phyloP scores from a whole-genome alignment of 208 protist species.

The Trypanosoma conorhini region DNA sequence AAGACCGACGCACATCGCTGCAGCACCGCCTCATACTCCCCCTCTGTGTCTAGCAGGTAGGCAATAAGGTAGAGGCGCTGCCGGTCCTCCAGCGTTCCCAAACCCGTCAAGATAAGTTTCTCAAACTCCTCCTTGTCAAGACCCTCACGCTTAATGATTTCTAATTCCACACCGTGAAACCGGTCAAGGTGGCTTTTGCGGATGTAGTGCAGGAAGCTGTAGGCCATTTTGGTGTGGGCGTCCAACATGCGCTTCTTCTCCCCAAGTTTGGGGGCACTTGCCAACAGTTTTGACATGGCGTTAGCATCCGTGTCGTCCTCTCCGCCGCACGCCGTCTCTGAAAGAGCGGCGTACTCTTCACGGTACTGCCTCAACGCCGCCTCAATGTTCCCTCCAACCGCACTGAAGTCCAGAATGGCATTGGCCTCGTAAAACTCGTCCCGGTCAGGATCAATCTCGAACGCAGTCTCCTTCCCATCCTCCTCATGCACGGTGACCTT shows the following conservation, averaged over 20 bases:
- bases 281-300: conserved; percentile 77
- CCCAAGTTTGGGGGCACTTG: conserved; percentile 68
- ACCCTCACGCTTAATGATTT: conserved; percentile 59
- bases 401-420: conserved; percentile 67
- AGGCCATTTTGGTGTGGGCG: conserved; percentile 82
- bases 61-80: conserved; percentile 85
- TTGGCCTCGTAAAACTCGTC: conserved; percentile 81
- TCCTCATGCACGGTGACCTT: conserved; percentile 52
- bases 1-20: conserved; percentile 15
- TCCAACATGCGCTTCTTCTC: conserved; percentile 86
- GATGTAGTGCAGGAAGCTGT: conserved; percentile 71
- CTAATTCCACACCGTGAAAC: conserved; percentile 86
- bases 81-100: conserved; percentile 61
- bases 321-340: conserved; percentile 31
- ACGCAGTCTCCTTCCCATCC: conserved; percentile 57
- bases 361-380: conserved; percentile 67
- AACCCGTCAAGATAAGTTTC: conserved; percentile 43
- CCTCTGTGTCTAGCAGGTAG: conserved; percentile 63
- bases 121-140: conserved; percentile 77
- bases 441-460: conserved; percentile 86
- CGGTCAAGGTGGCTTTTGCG: conserved; percentile 66
- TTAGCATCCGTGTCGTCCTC: conserved; percentile 54
- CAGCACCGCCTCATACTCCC: conserved; percentile 43
- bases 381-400: conserved; percentile 70
- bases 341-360: conserved; percentile 68